Percentiles rank a stretch among this genome's conserved stretches.
phyloP scores from a whole-genome alignment of 441 rosid genomes.

The Jatropha podagrica region DNA sequence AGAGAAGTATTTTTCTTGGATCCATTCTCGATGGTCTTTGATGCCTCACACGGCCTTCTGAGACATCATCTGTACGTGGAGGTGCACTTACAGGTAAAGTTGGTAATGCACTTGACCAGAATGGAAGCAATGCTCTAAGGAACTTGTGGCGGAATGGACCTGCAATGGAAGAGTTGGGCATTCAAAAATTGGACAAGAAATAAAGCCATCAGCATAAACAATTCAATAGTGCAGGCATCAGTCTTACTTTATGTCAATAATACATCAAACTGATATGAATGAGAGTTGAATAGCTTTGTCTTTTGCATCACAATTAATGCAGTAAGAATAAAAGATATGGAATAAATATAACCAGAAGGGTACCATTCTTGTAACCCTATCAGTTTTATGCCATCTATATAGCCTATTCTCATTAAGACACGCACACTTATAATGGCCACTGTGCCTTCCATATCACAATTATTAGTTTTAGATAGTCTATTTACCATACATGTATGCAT shows the following conservation, averaged over 20 bases:
- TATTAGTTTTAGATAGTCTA: neutral
- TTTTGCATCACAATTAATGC: neutral
- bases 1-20: conserved; percentile 80
- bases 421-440: neutral
- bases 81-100: conserved; percentile 97
- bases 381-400: neutral
- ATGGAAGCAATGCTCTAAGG: conserved; percentile 90
- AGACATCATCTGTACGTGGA: conserved; percentile 69
- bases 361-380: neutral
- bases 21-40: conserved; percentile 79
- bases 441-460: neutral
- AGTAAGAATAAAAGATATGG: neutral
- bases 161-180: conserved; percentile 29
- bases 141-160: conserved; percentile 93
- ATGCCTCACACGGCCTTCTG: conserved; percentile 68
- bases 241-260: neutral
- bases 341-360: neutral
- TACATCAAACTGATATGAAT: neutral
- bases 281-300: neutral
- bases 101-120: conserved; percentile 98
- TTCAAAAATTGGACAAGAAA: neutral
- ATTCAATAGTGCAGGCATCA: neutral
- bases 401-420: neutral
- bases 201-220: conserved; percentile 7
- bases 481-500: neutral